Evolutionary conservation across 2,329 filamentous ascomycete genomes (phyloP).

Genomic region (Cercospora janseana): DNA sequence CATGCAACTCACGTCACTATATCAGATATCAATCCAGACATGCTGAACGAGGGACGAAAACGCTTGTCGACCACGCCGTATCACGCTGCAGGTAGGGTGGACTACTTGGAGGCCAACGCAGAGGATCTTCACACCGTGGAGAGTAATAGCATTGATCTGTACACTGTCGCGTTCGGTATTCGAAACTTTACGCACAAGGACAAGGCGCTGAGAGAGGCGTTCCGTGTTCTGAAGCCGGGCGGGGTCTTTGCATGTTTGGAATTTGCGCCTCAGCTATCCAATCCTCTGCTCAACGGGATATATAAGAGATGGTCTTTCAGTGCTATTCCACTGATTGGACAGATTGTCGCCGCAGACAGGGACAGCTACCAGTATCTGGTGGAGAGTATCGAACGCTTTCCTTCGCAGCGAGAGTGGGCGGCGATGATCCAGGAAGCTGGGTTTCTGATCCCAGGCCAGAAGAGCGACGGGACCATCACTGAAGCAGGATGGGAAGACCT

Average conservation of each 20-base stretch:
- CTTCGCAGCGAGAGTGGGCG: constrained; percentile 78
- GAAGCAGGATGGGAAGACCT: constrained; percentile 81
- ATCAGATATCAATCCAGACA: constrained; percentile 92
- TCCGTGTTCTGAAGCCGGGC: constrained; percentile 85
- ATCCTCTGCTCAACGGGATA: constrained; percentile 72
- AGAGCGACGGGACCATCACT: constrained; percentile 31
- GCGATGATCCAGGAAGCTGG: constrained; percentile 81
- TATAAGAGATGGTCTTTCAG: constrained; percentile 97
- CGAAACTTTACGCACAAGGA: constrained; percentile 95
- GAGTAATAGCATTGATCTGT: constrained; percentile 77
- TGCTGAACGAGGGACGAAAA: constrained; percentile 85
- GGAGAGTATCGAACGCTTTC: constrained; percentile 94
- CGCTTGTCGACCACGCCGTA: constrained; percentile 66
- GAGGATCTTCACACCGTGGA: constrained; percentile 68
- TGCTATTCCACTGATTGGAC: constrained; percentile 91
- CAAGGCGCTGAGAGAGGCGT: constrained; percentile 75
- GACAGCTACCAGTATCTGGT: constrained; percentile 98
- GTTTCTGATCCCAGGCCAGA: constrained; percentile 70
- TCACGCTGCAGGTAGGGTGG: constrained; percentile 54
- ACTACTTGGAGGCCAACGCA: constrained; percentile 87
- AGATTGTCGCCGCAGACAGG: constrained; percentile 87
- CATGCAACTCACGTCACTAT: constrained; percentile 80
- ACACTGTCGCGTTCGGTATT: constrained; percentile 97
- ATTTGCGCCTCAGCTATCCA: constrained; percentile 77
- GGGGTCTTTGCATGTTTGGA: constrained; percentile 96